Conservation (phyloP, 2,329 filamentous ascomycete species). For the Nemania serpens region DNA sequence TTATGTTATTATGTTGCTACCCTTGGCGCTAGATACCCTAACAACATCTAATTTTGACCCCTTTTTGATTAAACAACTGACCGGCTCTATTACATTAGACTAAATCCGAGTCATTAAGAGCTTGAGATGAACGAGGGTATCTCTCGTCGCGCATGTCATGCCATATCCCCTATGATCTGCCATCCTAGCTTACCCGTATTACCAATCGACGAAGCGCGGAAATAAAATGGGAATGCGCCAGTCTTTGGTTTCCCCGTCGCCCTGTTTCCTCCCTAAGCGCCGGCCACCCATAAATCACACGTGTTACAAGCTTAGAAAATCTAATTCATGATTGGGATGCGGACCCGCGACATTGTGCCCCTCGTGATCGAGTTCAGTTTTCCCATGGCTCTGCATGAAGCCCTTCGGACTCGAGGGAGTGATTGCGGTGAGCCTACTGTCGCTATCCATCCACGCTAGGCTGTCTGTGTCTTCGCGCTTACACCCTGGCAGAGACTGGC, state of each 20-base stretch:
- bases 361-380: background rate
- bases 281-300: background rate
- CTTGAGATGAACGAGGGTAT: background rate
- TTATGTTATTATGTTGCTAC: too few relatives aligned
- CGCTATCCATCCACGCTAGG: slow-evolving; percentile 18
- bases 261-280: background rate
- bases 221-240: slow-evolving; percentile 4
- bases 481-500: background rate
- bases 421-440: background rate
- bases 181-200: background rate
- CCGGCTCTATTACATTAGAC: background rate
- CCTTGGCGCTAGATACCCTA: too few relatives aligned
- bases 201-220: background rate
- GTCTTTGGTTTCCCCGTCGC: background rate
- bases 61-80: background rate
- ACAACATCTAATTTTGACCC: background rate
- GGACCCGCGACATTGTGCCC: background rate
- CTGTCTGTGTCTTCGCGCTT: slow-evolving; percentile 16
- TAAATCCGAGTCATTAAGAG: background rate
- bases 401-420: slow-evolving; percentile 6
- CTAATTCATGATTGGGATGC: slow-evolving; percentile 25
- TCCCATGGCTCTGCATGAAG: background rate
- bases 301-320: slow-evolving; percentile 27
- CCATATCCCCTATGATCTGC: background rate
- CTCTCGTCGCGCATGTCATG: background rate